Evolutionary conservation across 1,284 basidiomycete species (phyloP).

Genomic region (Irpex sp.): DNA sequence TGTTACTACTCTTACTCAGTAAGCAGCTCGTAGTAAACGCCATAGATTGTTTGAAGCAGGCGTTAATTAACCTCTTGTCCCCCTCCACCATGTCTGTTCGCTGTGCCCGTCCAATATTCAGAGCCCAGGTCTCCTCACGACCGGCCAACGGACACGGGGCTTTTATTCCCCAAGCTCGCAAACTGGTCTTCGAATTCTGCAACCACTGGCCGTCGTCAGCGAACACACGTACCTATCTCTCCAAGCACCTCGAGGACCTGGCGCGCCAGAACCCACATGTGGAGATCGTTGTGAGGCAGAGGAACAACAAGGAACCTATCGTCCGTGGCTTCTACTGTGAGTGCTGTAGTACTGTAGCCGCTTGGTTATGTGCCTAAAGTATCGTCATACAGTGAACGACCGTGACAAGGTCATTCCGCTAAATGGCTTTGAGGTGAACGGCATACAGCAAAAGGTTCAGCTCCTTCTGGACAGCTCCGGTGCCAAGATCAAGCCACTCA

Average conservation of each 20-base stretch:
- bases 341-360: constrained; percentile 17
- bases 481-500: constrained; percentile 76
- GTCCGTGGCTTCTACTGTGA: constrained; percentile 74
- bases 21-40: background rate
- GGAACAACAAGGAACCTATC: constrained; percentile 70
- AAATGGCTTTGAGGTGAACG: constrained; percentile 66
- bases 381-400: constrained; percentile 54
- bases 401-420: constrained; percentile 79
- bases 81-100: constrained; percentile 29
- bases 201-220: constrained; percentile 75
- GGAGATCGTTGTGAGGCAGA: constrained; percentile 74
- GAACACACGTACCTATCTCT: constrained; percentile 66
- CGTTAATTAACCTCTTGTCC: background rate
- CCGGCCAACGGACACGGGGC: constrained; percentile 68
- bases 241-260: constrained; percentile 56
- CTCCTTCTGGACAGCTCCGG: constrained; percentile 84
- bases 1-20: constrained; percentile 1
- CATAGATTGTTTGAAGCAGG: background rate
- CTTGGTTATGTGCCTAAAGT: constrained; percentile 11
- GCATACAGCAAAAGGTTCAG: constrained; percentile 70
- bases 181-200: constrained; percentile 83
- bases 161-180: constrained; percentile 73
- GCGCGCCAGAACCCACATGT: constrained; percentile 75
- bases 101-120: constrained; percentile 36
- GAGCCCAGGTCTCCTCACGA: constrained; percentile 56